A percentile compares a stretch with the other conserved stretches of the same genome.
These are phyloP conservation scores for Leucoagaricus sp. DNA, from an alignment of 1,284 basidiomycete genomes.

Conservation along the genomic window DNA sequence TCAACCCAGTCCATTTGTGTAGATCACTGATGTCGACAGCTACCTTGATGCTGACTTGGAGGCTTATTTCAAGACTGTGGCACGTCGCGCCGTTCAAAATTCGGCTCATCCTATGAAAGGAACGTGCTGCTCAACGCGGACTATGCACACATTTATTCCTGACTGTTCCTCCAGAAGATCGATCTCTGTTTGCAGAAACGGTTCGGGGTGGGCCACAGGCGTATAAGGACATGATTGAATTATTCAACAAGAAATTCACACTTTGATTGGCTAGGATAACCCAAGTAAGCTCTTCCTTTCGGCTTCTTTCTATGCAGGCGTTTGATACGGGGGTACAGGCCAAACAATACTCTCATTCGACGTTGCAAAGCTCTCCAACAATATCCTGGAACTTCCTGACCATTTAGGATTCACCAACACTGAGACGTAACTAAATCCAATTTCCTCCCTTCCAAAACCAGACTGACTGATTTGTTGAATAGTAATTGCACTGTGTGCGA, in stretches of 20 bases:
- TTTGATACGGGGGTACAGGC: neutral
- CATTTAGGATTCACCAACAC: conserved; percentile 5
- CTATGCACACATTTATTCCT: conserved; percentile 4
- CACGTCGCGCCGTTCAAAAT: neutral
- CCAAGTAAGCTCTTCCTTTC: neutral
- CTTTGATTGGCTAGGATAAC: neutral
- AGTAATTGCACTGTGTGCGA: neutral
- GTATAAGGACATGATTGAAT: neutral
- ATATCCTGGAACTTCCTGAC: neutral
- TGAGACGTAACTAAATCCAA: neutral
- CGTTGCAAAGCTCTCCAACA: neutral
- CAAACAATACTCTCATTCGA: conserved; percentile 3
- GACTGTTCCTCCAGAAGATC: neutral
- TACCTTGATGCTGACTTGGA: conserved; percentile 8
- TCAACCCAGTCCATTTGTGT: no score
- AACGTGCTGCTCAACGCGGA: neutral
- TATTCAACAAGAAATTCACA: conserved; percentile 7
- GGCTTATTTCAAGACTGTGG: conserved; percentile 6
- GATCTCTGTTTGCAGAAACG: conserved; percentile 4
- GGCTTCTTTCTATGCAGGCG: neutral
- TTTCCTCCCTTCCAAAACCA: neutral
- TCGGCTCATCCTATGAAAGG: neutral
- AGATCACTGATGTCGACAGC: conserved; percentile 2
- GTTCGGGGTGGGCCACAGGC: neutral
- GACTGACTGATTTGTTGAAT: neutral